Percentiles rank a stretch among this genome's conserved stretches.
These are phyloP conservation scores for Guyanaporus albipodus DNA, from an alignment of 768 basidiomycete species.

Conservation along the genomic window DNA sequence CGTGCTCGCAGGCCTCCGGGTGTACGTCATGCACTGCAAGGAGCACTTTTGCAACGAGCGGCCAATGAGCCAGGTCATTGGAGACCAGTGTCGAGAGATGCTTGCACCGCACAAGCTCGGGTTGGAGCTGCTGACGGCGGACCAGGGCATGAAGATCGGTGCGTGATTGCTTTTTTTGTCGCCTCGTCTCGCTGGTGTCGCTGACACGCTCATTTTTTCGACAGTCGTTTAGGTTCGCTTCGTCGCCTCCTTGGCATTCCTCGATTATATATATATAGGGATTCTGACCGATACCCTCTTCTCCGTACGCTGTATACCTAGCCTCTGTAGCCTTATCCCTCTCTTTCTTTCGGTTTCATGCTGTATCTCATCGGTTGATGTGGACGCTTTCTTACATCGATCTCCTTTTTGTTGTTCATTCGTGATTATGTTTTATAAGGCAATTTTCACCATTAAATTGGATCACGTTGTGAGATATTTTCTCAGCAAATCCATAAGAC, in stretches of 20 bases:
- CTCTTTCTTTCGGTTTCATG: not conserved
- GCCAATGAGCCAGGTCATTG: conserved; percentile 64
- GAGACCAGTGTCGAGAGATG: conserved; percentile 63
- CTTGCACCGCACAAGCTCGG: conserved; percentile 64
- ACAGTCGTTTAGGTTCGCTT: conserved; percentile 35
- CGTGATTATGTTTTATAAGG: too few species aligned
- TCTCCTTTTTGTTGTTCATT: not conserved
- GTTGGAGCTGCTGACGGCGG: conserved; percentile 61
- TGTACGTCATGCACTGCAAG: conserved; percentile 90
- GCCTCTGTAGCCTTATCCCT: conserved; percentile 37
- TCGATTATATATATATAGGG: conserved; percentile 8
- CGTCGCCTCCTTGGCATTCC: not conserved
- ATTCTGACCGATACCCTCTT: conserved; percentile 17
- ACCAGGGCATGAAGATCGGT: conserved; percentile 83
- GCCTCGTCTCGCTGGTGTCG: not conserved
- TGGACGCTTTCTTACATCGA: not conserved
- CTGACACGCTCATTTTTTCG: conserved; percentile 4
- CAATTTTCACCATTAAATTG: not conserved
- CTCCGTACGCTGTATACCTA: conserved; percentile 33
- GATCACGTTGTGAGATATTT: not conserved
- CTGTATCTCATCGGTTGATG: not conserved
- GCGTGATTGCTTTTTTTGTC: conserved; percentile 27
- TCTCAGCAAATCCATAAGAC: not conserved
- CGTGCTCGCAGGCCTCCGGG: conserved; percentile 52
- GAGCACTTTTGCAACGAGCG: conserved; percentile 53